These are phyloP conservation scores for Phytopythium mirpurense DNA, from an alignment of 352 stramenopile genomes.

Conservation along the genomic window DNA sequence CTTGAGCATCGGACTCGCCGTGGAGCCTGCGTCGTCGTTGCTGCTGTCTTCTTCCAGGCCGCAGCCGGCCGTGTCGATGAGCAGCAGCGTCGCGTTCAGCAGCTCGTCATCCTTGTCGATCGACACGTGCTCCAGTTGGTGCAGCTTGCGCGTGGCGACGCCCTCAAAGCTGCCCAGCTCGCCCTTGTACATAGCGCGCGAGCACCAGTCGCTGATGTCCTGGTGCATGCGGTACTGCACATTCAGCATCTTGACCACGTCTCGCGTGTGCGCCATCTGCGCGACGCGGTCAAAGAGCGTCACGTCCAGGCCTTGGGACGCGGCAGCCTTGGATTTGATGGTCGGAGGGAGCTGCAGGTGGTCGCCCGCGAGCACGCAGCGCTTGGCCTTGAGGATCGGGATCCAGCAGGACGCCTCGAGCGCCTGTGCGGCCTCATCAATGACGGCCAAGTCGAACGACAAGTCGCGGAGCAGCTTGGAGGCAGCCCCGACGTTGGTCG, in stretches of 20 bases:
- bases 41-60: constrained; percentile 84
- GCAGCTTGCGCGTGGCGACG: constrained; percentile 78
- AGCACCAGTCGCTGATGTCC: constrained; percentile 95
- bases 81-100: constrained; percentile 72
- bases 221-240: constrained; percentile 98
- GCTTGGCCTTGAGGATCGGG: constrained; percentile 89
- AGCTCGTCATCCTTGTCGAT: constrained; percentile 55
- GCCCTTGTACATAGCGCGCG: constrained; percentile 92
- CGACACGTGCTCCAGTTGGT: constrained; percentile 65
- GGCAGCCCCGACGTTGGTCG: constrained; percentile 94
- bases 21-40: constrained; percentile 14
- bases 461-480: constrained; percentile 88
- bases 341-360: constrained; percentile 97
- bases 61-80: constrained; percentile 94
- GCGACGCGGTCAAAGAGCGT: constrained; percentile 97
- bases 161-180: constrained; percentile 63
- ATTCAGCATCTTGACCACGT: constrained; percentile 90
- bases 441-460: constrained; percentile 94
- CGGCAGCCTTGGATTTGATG: constrained; percentile 89
- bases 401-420: constrained; percentile 98
- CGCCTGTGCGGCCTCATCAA: constrained; percentile 96
- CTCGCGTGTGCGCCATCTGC: constrained; percentile 36
- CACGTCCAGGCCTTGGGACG: constrained; percentile 72
- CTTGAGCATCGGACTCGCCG: constrained; percentile 17
- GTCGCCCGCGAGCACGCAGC: constrained; percentile 90